These are phyloP conservation scores for Rubroshorea leprosula DNA, from an alignment of 345 rosid genomes.

Conservation along the genomic window DNA sequence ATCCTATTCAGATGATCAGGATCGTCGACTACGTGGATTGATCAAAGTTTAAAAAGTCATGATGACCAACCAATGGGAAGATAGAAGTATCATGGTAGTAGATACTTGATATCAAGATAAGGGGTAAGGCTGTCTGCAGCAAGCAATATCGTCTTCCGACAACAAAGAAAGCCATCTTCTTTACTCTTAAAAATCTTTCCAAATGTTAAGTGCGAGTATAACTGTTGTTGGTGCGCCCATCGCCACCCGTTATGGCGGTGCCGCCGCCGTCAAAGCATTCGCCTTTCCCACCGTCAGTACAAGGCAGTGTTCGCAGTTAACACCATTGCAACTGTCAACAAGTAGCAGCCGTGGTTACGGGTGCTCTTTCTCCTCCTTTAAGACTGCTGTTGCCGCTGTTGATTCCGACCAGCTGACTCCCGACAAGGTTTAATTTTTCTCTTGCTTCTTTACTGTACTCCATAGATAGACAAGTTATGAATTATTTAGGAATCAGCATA, in stretches of 20 bases:
- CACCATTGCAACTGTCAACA: not conserved
- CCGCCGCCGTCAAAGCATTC: not conserved
- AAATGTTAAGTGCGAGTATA: constrained; percentile 11
- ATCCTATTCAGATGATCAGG: too few relatives aligned
- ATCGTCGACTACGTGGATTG: too few relatives aligned
- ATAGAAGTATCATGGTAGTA: not conserved
- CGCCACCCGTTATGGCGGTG: not conserved
- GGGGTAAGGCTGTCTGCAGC: not conserved
- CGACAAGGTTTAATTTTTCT: constrained; percentile 23
- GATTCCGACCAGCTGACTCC: constrained; percentile 35
- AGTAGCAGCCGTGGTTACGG: not conserved
- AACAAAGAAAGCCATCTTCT: not conserved
- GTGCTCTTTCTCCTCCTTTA: constrained; percentile 25
- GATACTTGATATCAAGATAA: not conserved
- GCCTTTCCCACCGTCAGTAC: not conserved
- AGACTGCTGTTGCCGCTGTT: constrained; percentile 38
- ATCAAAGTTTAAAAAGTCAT: not conserved
- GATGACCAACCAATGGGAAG: not conserved
- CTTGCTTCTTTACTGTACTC: not conserved
- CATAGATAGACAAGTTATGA: not conserved
- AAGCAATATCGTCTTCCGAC: not conserved
- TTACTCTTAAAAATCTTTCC: not conserved
- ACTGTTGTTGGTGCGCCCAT: not conserved
- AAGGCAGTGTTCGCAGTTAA: not conserved
- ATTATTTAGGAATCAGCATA: too few relatives aligned